Evolutionary conservation across 2,329 filamentous ascomycete species (phyloP), one percentile per base, ranked within the genome.

Genomic region (Diaporthe eres): DNA sequence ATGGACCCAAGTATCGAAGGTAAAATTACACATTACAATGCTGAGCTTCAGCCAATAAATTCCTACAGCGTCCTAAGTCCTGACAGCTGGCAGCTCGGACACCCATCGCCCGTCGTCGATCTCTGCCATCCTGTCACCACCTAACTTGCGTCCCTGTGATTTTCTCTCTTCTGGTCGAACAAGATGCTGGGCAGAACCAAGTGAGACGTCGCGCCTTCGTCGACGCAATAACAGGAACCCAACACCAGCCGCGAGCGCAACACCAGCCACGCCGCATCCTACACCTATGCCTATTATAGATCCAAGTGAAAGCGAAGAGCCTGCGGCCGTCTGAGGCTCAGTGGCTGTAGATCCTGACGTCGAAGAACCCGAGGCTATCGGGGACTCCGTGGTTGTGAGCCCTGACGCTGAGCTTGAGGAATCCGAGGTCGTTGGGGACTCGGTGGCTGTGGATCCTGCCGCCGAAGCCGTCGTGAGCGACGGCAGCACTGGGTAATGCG

Each of bases 71-170:
- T 17, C 25, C 53, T 55, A 55, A 17, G 25, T 55, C 10, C 53
- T 31, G 53, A 19, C 25, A 55, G 58, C 58, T 9, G 58, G 58
- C 37, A 61, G 58, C 58, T 61, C 58, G 58, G 58, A 61, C 22
- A 31, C 22, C 34, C 34, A 60, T 10, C 37, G 37, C 37, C 58
- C 37, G 15, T 42, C 6, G 37, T 28, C 58, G 8, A 61, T 61
- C 37, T 61, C 58, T 22, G n/a, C 58, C 58, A 19, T 28, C 6
- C 12, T 42, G 13, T 42, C 58, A 61, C n/a, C 10, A 4, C 58
- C 8, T 3, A 42, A 25, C 3, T 61, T 37, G 8, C 9, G 37
- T 28, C 58, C 25, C n/a, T 8, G 58, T 17, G 1, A 5, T 42
- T 5, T 37, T 25, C 3, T 58, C 15, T 15, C 55, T 19, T n/a